Evolutionary conservation across 768 basidiomycete species (phyloP).

Genomic region (Chalciporus piperatus): DNA sequence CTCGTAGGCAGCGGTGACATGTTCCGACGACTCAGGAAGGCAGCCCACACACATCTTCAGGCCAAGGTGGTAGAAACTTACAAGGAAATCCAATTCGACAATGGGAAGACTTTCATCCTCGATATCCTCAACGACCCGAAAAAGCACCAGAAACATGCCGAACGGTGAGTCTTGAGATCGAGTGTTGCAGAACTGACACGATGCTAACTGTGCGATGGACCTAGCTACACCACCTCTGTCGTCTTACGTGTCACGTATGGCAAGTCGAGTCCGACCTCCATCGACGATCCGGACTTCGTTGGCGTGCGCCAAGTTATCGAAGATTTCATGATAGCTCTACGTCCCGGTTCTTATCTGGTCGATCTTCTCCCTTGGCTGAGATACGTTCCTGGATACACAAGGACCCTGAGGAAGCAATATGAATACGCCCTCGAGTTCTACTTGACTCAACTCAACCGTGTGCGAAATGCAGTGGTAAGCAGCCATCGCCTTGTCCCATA

Average conservation of each 20-base stretch:
- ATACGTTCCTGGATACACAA: slow-evolving; percentile 61
- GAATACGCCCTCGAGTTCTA: slow-evolving; percentile 45
- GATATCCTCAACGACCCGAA: slow-evolving; percentile 32
- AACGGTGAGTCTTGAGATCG: slow-evolving; percentile 21
- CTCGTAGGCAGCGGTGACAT: slow-evolving; percentile 55
- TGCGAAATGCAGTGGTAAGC: slow-evolving; percentile 33
- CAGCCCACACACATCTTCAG: slow-evolving; percentile 57
- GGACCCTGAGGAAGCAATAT: slow-evolving; percentile 4
- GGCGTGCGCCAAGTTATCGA: slow-evolving; percentile 32
- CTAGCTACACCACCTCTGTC: slow-evolving; percentile 31
- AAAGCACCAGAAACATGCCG: slow-evolving; percentile 53
- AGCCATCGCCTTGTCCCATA: not conserved
- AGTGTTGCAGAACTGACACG: too few species aligned
- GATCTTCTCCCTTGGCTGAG: slow-evolving; percentile 37
- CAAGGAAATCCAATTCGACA: slow-evolving; percentile 43
- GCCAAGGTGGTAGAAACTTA: slow-evolving; percentile 50
- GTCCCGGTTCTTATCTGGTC: slow-evolving; percentile 35
- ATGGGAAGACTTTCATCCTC: slow-evolving; percentile 27
- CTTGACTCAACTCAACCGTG: slow-evolving; percentile 49
- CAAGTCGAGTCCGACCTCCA: slow-evolving; percentile 29
- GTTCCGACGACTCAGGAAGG: slow-evolving; percentile 59
- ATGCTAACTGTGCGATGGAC: too few species aligned
- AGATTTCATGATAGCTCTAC: slow-evolving; percentile 35
- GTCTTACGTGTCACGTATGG: slow-evolving; percentile 35
- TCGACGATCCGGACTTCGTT: slow-evolving; percentile 30